Conservation (phyloP, 139 green algal species). For the Chlamydomonas sp. region DNA sequence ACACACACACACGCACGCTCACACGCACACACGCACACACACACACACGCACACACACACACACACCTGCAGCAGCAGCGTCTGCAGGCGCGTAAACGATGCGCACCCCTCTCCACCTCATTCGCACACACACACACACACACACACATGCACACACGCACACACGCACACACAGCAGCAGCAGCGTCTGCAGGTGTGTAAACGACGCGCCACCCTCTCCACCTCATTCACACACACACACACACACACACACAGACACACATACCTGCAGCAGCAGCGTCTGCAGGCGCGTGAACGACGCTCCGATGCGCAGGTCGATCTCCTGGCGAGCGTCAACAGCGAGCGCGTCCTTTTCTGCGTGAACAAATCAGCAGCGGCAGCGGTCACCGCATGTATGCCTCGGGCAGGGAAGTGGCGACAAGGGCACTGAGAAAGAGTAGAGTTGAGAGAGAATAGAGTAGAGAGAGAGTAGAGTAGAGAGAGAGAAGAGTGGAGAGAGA, state of each 20-base stretch:
- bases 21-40: no score
- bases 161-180: background rate
- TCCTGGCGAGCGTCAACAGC: conserved; percentile 91
- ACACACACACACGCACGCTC: no score
- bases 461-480: no score
- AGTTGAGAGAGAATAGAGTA: no score
- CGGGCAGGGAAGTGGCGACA: no score
- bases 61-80: background rate
- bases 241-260: background rate
- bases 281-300: conserved; percentile 94
- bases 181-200: background rate
- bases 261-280: conserved; percentile 82
- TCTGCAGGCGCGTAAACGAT: conserved; percentile 95
- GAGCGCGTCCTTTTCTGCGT: conserved; percentile 43
- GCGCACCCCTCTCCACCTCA: no score
- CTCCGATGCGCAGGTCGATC: conserved; percentile 92
- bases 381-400: no score
- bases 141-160: no score
- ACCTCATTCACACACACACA: background rate
- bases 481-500: no score
- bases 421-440: no score
- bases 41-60: background rate
- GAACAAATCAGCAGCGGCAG: no score
- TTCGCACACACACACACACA: no score
- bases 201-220: background rate